These are phyloP conservation scores for Turnera subulata DNA, from an alignment of 345 rosid species.

Conservation along the genomic window DNA sequence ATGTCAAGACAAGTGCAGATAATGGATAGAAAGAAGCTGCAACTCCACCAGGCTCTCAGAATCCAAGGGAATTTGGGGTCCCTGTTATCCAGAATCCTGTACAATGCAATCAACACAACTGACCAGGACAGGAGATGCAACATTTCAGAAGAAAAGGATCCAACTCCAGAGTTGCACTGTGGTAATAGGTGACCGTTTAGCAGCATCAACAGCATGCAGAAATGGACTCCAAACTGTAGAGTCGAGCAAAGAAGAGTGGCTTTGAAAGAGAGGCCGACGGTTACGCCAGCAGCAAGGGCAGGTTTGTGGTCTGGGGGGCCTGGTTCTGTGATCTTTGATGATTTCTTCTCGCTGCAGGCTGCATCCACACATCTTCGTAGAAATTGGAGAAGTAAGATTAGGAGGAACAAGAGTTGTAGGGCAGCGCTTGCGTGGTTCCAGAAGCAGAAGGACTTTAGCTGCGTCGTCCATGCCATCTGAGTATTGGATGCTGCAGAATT, in stretches of 20 bases:
- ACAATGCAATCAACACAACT: conserved; percentile 31
- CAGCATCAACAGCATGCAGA: conserved; percentile 35
- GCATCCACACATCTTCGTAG: background rate
- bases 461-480: background rate
- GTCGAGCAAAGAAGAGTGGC: conserved; percentile 40
- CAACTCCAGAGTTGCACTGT: conserved; percentile 38
- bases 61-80: conserved; percentile 54
- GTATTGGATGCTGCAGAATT: too few relatives aligned
- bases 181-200: conserved; percentile 25
- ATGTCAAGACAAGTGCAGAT: conserved; percentile 29
- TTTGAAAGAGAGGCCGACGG: conserved; percentile 40
- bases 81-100: conserved; percentile 28
- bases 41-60: conserved; percentile 81
- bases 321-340: conserved; percentile 4
- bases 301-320: too few relatives aligned
- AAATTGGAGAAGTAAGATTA: background rate
- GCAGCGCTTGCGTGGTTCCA: background rate
- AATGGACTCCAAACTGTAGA: conserved; percentile 42
- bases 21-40: conserved; percentile 51
- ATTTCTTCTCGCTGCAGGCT: background rate
- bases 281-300: conserved; percentile 19
- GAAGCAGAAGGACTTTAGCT: background rate
- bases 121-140: conserved; percentile 48
- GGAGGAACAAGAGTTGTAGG: background rate
- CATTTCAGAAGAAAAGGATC: conserved; percentile 44